phyloP scores from a whole-genome alignment of 371 early-diverging fungal genomes.

The Batkoa obscura region DNA sequence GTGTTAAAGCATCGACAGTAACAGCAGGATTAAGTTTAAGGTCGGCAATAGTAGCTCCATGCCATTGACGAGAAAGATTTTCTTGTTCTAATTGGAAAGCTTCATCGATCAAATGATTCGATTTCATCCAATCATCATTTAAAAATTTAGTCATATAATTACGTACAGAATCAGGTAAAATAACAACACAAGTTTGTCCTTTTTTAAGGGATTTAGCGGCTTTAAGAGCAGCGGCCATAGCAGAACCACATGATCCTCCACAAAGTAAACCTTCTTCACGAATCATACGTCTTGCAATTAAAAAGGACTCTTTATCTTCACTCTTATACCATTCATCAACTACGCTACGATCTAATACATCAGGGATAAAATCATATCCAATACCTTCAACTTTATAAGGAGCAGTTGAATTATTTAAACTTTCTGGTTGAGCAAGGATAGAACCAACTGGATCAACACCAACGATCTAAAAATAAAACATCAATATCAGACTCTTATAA shows the following conservation, averaged over 20 bases:
- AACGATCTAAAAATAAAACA: slow-evolving; percentile 28
- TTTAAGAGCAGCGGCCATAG: slow-evolving; percentile 63
- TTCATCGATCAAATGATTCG: slow-evolving; percentile 45
- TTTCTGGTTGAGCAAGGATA: slow-evolving; percentile 76
- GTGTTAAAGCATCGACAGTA: slow-evolving; percentile 35
- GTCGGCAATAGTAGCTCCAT: slow-evolving; percentile 61
- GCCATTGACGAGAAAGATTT: slow-evolving; percentile 40
- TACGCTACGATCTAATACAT: slow-evolving; percentile 59
- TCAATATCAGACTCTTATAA: background rate
- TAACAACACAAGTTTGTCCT: slow-evolving; percentile 77
- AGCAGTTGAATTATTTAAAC: slow-evolving; percentile 37
- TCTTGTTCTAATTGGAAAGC: slow-evolving; percentile 36
- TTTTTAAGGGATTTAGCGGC: slow-evolving; percentile 64
- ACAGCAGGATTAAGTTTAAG: slow-evolving; percentile 63
- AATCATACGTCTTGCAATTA: slow-evolving; percentile 84
- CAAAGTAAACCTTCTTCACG: slow-evolving; percentile 86
- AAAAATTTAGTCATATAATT: slow-evolving; percentile 95
- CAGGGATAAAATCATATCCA: slow-evolving; percentile 92
- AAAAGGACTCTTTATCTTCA: slow-evolving; percentile 79
- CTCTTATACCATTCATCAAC: slow-evolving; percentile 93
- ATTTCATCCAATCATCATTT: slow-evolving; percentile 87
- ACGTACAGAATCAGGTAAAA: slow-evolving; percentile 87
- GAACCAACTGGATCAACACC: slow-evolving; percentile 91
- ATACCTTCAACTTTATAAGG: slow-evolving; percentile 80
- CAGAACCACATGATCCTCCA: slow-evolving; percentile 88